Evolutionary conservation across 2,329 filamentous ascomycete genomes (phyloP).

Genomic region (Penicillium griseofulvum): DNA sequence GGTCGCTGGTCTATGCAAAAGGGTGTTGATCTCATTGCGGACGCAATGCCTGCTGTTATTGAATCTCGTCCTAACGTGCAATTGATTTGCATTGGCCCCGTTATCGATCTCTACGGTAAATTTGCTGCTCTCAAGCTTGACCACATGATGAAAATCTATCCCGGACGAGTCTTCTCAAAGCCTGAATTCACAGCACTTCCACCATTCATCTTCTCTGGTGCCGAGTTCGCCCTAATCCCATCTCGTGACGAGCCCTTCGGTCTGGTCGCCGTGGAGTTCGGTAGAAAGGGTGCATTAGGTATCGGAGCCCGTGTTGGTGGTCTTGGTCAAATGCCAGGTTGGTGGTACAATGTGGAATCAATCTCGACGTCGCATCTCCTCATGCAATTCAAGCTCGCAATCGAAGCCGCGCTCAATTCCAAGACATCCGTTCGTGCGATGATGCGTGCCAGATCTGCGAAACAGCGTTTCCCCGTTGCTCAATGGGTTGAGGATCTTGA

Average conservation of each 20-base stretch:
- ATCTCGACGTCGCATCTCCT: constrained; percentile 62
- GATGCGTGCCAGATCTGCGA: constrained; percentile 64
- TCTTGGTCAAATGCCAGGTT: constrained; percentile 67
- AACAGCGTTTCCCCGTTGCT: constrained; percentile 65
- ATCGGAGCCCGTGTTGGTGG: constrained; percentile 66
- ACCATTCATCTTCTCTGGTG: constrained; percentile 65
- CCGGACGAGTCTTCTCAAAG: constrained; percentile 63
- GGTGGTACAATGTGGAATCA: constrained; percentile 69
- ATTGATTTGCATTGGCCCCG: constrained; percentile 62
- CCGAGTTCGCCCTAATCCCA: constrained; percentile 66
- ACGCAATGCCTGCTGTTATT: constrained; percentile 63
- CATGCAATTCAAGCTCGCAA: constrained; percentile 63
- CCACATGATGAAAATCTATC: constrained; percentile 64
- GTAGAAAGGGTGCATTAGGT: constrained; percentile 65
- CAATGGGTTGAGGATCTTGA: constrained; percentile 66
- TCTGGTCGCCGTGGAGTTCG: constrained; percentile 66
- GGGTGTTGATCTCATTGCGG: constrained; percentile 66
- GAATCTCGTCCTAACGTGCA: constrained; percentile 61
- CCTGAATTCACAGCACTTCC: constrained; percentile 66
- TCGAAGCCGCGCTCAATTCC: constrained; percentile 59
- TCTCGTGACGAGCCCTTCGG: constrained; percentile 69
- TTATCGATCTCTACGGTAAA: constrained; percentile 68
- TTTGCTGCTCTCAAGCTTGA: constrained; percentile 65
- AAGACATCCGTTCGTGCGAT: constrained; percentile 55
- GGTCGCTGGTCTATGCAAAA: constrained; percentile 69